Conservation (phyloP, 345 rosid species). For the Cardamine resedifolia region DNA sequence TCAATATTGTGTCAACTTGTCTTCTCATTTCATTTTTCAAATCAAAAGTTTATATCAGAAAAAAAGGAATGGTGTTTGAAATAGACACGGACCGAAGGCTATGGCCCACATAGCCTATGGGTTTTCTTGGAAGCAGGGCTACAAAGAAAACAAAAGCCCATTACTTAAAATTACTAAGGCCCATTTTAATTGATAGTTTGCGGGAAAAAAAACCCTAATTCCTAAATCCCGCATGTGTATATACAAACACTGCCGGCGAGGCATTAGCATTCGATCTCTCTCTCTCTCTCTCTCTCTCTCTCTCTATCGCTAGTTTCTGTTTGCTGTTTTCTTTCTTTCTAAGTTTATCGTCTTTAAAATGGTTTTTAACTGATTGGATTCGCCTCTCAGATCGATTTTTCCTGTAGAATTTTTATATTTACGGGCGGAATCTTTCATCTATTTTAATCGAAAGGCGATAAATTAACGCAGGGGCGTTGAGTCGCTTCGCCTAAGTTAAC, state of each 20-base stretch:
- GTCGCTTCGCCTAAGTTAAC: conserved; percentile 28
- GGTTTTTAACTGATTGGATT: neutral
- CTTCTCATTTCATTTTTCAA: neutral
- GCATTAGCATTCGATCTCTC: neutral
- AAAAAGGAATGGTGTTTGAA: neutral
- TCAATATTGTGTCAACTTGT: neutral
- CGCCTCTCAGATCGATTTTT: conserved; percentile 22
- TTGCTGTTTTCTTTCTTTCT: neutral
- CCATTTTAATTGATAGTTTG: neutral
- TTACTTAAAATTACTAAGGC: neutral
- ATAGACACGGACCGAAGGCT: conserved; percentile 1
- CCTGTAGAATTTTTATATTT: conserved; percentile 6
- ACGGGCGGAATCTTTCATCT: conserved; percentile 1
- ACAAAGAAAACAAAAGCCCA: conserved; percentile 4
- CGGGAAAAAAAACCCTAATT: conserved; percentile 17
- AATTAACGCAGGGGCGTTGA: conserved; percentile 34
- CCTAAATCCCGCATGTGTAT: neutral
- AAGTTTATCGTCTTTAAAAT: neutral
- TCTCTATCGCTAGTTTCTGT: neutral
- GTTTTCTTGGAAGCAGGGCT: neutral
- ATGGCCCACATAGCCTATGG: no score
- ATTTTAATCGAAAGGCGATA: conserved; percentile 12
- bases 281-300: neutral
- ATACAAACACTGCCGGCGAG: neutral
- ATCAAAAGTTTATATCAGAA: neutral